A percentile compares a stretch with the other conserved stretches of the same genome.
Conservation (phyloP, 176 grass and related monocot genomes). For the Calamus simplicifolius region DNA sequence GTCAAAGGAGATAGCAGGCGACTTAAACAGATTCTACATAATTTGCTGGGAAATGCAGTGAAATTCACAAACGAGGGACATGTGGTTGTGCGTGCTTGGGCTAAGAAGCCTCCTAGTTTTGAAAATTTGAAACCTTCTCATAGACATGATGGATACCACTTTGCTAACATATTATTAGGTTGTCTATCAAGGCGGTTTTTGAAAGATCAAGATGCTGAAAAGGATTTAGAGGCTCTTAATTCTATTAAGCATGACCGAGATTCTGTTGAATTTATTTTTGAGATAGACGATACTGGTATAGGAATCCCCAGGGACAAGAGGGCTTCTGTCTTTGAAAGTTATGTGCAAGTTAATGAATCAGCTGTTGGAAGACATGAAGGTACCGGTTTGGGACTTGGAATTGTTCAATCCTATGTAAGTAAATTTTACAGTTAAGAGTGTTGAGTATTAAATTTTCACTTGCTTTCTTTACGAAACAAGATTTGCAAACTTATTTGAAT, state of each 20-base stretch:
- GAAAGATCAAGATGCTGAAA: neutral
- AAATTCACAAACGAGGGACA: conserved; percentile 63
- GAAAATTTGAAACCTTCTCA: conserved; percentile 17
- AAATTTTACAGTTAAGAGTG: neutral
- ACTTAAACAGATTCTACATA: conserved; percentile 74
- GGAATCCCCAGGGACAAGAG: conserved; percentile 66
- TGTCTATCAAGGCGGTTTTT: conserved; percentile 1
- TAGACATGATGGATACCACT: conserved; percentile 13
- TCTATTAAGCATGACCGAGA: conserved; percentile 20
- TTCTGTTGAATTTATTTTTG: conserved; percentile 50
- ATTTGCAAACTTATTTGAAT: no score
- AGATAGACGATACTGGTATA: conserved; percentile 63
- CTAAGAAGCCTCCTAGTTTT: conserved; percentile 32
- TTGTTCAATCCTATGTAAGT: conserved; percentile 87
- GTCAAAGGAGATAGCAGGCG: conserved; percentile 44
- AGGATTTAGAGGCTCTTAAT: neutral
- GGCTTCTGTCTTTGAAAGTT: conserved; percentile 73
- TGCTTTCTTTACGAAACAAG: no score
- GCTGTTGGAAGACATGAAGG: conserved; percentile 30
- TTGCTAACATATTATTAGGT: neutral
- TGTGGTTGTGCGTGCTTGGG: conserved; percentile 52
- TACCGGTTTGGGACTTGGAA: conserved; percentile 75
- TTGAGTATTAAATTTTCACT: no score
- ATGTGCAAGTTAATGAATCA: conserved; percentile 61
- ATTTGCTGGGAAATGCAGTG: conserved; percentile 65